Evolutionary conservation across 805 yeast species (phyloP).

Genomic region (Barnettozyma californica): DNA sequence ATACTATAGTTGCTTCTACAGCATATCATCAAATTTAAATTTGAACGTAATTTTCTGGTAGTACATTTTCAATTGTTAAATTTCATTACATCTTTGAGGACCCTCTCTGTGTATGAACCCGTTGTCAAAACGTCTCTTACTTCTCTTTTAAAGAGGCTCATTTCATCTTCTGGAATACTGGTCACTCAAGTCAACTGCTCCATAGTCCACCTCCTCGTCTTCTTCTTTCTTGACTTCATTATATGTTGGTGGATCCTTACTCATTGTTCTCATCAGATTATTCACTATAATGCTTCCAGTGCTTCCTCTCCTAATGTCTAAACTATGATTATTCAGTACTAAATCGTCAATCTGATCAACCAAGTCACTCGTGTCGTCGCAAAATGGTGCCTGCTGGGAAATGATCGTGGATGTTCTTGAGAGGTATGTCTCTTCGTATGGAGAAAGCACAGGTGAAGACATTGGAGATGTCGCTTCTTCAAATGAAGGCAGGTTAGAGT

Average conservation of each 20-base stretch:
- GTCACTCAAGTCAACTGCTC: constrained; percentile 17
- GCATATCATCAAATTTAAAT: background rate
- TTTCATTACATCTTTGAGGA: background rate
- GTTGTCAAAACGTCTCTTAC: no score
- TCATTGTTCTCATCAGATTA: constrained; percentile 2
- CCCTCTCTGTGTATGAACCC: background rate
- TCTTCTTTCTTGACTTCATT: constrained; percentile 16
- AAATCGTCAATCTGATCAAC: constrained; percentile 13
- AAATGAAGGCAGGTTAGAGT: constrained; percentile 47
- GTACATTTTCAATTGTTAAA: background rate
- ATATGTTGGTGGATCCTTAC: constrained; percentile 31
- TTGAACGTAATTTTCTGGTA: background rate
- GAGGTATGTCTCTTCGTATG: constrained; percentile 19
- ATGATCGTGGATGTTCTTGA: constrained; percentile 20
- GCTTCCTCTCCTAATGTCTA: constrained; percentile 5
- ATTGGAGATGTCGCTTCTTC: constrained; percentile 55
- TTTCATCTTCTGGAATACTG: constrained; percentile 10
- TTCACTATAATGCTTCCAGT: constrained; percentile 6
- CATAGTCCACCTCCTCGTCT: constrained; percentile 8
- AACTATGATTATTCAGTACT: background rate
- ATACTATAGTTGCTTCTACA: background rate
- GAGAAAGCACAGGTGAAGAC: constrained; percentile 9
- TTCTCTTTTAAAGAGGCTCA: background rate
- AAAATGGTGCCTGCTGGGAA: background rate
- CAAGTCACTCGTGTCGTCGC: constrained; percentile 20